Percentiles rank a stretch among this genome's conserved stretches.
Conservation (phyloP, 345 rosid species). For the Populus simonii region DNA sequence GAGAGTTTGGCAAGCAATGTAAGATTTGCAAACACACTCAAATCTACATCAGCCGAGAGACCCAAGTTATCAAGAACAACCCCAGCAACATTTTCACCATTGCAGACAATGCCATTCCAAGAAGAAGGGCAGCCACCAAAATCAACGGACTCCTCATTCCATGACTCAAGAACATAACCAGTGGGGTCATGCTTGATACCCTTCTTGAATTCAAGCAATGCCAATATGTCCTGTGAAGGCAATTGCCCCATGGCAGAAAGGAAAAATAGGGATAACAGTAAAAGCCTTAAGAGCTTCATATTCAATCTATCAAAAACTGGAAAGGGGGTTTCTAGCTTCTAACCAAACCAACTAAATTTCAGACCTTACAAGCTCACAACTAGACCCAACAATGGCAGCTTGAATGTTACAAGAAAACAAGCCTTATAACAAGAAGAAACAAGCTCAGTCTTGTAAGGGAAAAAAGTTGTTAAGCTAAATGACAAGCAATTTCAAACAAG, state of each 20-base stretch:
- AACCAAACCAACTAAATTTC: conserved; percentile 19
- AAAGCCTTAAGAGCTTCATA: conserved; percentile 53
- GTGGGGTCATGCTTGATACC: conserved; percentile 94
- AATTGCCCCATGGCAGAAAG: conserved; percentile 74
- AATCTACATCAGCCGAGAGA: conserved; percentile 73
- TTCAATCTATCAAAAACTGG: conserved; percentile 7
- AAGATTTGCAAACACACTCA: conserved; percentile 75
- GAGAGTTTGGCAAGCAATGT: conserved; percentile 88
- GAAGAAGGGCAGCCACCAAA: conserved; percentile 96
- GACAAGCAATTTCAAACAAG: conserved; percentile 13
- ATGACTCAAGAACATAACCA: conserved; percentile 85
- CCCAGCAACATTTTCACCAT: conserved; percentile 85
- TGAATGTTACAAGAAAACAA: conserved; percentile 2
- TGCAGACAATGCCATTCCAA: conserved; percentile 95
- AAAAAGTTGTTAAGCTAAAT: neutral
- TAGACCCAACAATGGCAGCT: conserved; percentile 4
- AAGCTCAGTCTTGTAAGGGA: conserved; percentile 6
- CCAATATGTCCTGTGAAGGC: conserved; percentile 93
- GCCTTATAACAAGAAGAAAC: neutral
- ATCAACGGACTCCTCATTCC: conserved; percentile 95
- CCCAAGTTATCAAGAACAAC: conserved; percentile 77
- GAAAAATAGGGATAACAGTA: conserved; percentile 42
- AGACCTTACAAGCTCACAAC: conserved; percentile 11
- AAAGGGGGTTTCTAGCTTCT: conserved; percentile 8
- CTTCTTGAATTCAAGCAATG: conserved; percentile 92